A percentile compares a stretch with the other conserved stretches of the same genome.
Conservation (phyloP, 306 rosid species). For the Vigna trinervia region DNA sequence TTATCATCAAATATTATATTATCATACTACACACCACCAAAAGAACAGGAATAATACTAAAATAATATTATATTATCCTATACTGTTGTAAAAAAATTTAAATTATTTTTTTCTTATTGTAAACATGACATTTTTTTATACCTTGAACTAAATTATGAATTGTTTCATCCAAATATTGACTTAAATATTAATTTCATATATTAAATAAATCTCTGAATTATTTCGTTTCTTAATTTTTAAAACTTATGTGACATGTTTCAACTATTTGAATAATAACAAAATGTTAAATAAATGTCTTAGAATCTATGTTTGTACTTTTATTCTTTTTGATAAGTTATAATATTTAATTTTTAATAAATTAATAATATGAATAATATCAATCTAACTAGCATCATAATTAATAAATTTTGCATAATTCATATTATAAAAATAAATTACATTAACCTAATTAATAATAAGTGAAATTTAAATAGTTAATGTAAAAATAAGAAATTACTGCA, state of each 20-base stretch:
- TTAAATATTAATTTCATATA: not conserved
- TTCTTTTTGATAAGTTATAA: not conserved
- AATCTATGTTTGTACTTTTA: not conserved
- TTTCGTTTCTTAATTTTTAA: not conserved
- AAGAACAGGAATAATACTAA: not conserved
- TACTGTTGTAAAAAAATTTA: not conserved
- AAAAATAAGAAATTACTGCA: not conserved
- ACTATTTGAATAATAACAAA: not conserved
- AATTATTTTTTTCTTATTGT: not conserved
- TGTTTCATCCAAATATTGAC: not conserved
- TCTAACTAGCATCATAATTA: not conserved
- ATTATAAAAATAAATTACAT: not conserved
- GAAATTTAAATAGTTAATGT: not conserved
- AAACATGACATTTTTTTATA: not conserved
- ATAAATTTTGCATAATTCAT: not conserved
- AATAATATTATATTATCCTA: not conserved
- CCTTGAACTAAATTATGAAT: not conserved
- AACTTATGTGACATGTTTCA: not conserved
- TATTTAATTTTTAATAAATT: not conserved
- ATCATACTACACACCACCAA: not conserved
- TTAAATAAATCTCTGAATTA: not conserved
- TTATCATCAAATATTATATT: not conserved
- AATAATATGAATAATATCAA: constrained; percentile 1
- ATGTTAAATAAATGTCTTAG: not conserved
- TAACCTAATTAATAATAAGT: not conserved